These are phyloP conservation scores for Fusarium fujikuroi DNA, from an alignment of 2,329 filamentous ascomycete genomes.

Conservation along the genomic window DNA sequence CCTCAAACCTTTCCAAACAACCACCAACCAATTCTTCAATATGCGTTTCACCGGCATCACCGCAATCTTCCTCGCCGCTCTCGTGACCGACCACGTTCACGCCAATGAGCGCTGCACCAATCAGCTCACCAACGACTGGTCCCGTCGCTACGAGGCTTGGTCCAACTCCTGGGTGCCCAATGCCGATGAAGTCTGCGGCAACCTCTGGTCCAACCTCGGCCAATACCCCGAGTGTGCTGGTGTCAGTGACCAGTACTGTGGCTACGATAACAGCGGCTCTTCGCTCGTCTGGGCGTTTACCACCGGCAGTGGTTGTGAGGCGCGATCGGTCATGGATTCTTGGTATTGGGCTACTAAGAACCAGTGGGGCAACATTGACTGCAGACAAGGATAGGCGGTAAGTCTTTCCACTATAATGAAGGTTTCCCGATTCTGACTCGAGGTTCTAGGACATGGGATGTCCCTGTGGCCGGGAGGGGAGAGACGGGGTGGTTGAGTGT, in stretches of 20 bases:
- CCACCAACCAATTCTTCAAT: neutral
- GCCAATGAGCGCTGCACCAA: neutral
- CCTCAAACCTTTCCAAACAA: neutral
- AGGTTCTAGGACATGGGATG: accelerated
- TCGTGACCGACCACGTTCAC: neutral
- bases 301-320: neutral
- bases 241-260: neutral
- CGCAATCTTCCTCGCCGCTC: neutral
- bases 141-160: neutral
- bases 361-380: neutral
- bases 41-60: neutral
- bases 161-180: neutral
- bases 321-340: neutral
- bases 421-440: accelerated
- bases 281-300: neutral
- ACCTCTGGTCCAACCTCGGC: neutral
- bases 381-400: neutral
- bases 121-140: neutral
- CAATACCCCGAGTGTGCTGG: neutral
- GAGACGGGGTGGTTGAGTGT: no score
- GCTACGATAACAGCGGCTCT: neutral
- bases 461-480: accelerated
- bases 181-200: neutral
- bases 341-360: neutral
- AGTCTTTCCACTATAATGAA: accelerated